phyloP scores from a whole-genome alignment of 257 asterid genomes.

The Solanum rostratum region DNA sequence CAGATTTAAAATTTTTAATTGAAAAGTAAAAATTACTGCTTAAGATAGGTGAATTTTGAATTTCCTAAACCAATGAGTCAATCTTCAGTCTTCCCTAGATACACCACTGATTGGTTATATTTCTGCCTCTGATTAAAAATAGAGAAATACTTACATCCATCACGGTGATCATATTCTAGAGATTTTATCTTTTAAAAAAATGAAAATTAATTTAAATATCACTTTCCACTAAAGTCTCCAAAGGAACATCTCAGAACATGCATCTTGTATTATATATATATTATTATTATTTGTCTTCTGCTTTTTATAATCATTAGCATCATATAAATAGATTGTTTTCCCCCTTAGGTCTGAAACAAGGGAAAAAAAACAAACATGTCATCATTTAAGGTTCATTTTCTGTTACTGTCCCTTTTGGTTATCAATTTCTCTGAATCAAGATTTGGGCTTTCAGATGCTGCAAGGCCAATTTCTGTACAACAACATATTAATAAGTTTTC shows the following conservation, averaged over 20 bases:
- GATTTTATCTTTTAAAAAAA: background rate
- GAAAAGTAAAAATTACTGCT: too few relatives aligned
- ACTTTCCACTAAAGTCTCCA: background rate
- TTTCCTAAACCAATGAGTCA: too few relatives aligned
- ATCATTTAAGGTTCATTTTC: background rate
- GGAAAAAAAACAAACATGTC: background rate
- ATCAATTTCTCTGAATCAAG: background rate
- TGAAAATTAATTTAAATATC: background rate
- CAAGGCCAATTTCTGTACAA: background rate
- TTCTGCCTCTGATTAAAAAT: background rate
- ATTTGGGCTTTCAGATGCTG: background rate
- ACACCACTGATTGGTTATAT: too few relatives aligned
- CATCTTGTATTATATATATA: background rate
- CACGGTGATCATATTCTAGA: background rate
- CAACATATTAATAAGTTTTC: background rate
- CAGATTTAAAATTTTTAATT: too few relatives aligned
- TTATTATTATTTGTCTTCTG: background rate
- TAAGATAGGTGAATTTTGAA: too few relatives aligned
- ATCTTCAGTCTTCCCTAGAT: too few relatives aligned
- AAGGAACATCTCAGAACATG: background rate
- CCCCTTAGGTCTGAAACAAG: background rate
- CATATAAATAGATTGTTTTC: background rate
- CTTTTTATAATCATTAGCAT: background rate
- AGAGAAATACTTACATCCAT: background rate
- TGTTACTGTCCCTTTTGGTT: background rate